Evolutionary conservation across 768 basidiomycete genomes (phyloP).

Genomic region (Suillus lakei): DNA sequence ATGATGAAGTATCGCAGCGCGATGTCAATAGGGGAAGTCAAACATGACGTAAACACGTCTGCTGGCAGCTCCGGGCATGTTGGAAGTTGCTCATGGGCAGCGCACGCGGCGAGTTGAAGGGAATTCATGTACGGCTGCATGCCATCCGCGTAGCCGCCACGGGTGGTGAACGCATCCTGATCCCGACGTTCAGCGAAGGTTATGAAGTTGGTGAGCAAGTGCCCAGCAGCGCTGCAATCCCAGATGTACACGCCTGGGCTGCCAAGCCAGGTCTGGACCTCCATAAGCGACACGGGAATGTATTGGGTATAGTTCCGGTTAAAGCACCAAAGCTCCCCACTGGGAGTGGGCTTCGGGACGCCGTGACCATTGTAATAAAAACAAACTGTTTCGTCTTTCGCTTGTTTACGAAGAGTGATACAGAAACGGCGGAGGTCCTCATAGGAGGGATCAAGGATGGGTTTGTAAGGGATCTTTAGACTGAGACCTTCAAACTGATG

Average conservation of each 20-base stretch:
- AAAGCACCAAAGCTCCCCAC: conserved; percentile 98
- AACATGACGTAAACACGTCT: conserved; percentile 95
- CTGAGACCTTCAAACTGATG: conserved; percentile 97
- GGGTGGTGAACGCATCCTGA: conserved; percentile 59
- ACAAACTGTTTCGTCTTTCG: conserved; percentile 91
- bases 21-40: conserved; percentile 98
- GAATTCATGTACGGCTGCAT: conserved; percentile 80
- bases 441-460: conserved; percentile 92
- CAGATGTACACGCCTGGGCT: conserved; percentile 97
- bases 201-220: conserved; percentile 90
- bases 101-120: conserved; percentile 94
- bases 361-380: conserved; percentile 99
- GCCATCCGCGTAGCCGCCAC: conserved; percentile 63
- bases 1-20: conserved; percentile 93
- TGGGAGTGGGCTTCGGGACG: conserved; percentile 94
- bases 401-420: conserved; percentile 78
- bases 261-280: conserved; percentile 92
- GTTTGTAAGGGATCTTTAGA: conserved; percentile 92
- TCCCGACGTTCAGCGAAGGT: conserved; percentile 76
- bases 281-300: conserved; percentile 93
- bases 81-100: conserved; percentile 88
- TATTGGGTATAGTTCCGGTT: conserved; percentile 98
- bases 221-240: conserved; percentile 98
- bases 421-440: conserved; percentile 93
- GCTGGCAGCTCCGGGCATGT: conserved; percentile 97